Conservation (phyloP, 2,329 filamentous ascomycete genomes). For the Epicoccum sorghinum region DNA sequence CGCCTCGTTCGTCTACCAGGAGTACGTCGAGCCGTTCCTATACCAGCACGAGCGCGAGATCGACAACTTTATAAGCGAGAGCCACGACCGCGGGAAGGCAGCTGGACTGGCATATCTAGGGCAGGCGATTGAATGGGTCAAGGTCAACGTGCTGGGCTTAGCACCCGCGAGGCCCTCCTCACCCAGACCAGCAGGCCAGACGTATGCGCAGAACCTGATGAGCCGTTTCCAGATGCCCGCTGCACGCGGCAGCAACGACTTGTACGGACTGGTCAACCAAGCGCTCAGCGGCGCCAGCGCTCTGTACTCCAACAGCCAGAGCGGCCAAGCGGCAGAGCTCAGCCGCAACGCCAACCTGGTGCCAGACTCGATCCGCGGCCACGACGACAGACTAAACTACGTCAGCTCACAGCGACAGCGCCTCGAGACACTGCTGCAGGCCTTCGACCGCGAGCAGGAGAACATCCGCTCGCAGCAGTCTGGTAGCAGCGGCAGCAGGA, state of each 20-base stretch:
- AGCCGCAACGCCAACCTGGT: constrained; percentile 69
- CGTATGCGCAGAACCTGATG: constrained; percentile 81
- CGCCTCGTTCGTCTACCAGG: constrained; percentile 82
- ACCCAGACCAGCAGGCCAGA: constrained; percentile 56
- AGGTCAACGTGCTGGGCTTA: constrained; percentile 79
- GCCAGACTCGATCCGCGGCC: constrained; percentile 68
- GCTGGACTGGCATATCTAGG: constrained; percentile 69
- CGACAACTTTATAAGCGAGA: constrained; percentile 83
- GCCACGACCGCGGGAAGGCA: constrained; percentile 77
- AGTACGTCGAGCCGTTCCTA: constrained; percentile 86
- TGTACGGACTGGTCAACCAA: constrained; percentile 78
- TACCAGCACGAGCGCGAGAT: constrained; percentile 85
- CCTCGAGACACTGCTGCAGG: constrained; percentile 74
- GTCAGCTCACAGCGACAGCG: constrained; percentile 80
- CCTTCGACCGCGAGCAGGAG: constrained; percentile 79
- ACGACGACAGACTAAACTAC: constrained; percentile 73
- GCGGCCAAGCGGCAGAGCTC: constrained; percentile 57
- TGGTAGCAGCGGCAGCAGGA: constrained; percentile 39
- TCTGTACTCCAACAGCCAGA: constrained; percentile 48
- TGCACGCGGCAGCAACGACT: constrained; percentile 69
- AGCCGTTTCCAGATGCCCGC: constrained; percentile 84
- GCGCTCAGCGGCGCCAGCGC: constrained; percentile 70
- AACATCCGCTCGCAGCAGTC: constrained; percentile 54
- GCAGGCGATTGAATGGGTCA: constrained; percentile 61
- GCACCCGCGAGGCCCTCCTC: constrained; percentile 57